Evolutionary conservation across 139 green algal genomes (phyloP), one percentile per base, ranked within the genome.

Genomic region (Micromonas pusilla): DNA sequence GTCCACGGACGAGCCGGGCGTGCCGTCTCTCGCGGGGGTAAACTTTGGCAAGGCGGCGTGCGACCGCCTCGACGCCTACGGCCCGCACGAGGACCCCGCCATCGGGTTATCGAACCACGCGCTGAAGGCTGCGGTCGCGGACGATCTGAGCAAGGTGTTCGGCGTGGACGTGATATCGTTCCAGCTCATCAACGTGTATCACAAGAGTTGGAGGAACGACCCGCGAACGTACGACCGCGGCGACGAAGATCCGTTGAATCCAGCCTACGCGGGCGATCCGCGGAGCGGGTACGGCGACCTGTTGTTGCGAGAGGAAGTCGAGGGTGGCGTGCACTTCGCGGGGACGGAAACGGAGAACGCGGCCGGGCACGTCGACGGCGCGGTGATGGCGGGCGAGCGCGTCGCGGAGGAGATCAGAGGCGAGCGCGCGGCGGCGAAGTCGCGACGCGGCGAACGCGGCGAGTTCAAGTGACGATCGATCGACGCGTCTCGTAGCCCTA

Each of bases 311-410:
- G 23, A 21, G 33, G 5, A 16, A 13, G 21, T 25, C 5, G 20
- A 28, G 33, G 60, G 66, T 16, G 66, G 66, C 13, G 66, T 73
- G 23, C 30, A 39, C 23, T 73, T 73, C 28, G 66, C 66, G n/a
- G 66, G 66, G 21, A 73, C 66, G 13, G 66, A 73, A 25, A 73
- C 66, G 33, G 66, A 73, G 34, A 9, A 6, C 13, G 28, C 13
- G 33, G 20, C 19, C 28, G 66, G 66, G 21, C 66, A 73, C 34
- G 66, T 73, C 19, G 66, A 73, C 23, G 66, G 66, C n/a, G 66
- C 66, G 23, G 28, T 73, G 23, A 21, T 16, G 16, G 26, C 66
- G 34, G 66, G 66, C 16, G 66, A 73, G 66, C 23, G 66, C 16
- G 66, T 25, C 16, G 66, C 66, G 23, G 6, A 13, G 28, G 66